These are phyloP conservation scores for Cardamine resedifolia DNA, from an alignment of 345 rosid genomes.

Conservation along the genomic window DNA sequence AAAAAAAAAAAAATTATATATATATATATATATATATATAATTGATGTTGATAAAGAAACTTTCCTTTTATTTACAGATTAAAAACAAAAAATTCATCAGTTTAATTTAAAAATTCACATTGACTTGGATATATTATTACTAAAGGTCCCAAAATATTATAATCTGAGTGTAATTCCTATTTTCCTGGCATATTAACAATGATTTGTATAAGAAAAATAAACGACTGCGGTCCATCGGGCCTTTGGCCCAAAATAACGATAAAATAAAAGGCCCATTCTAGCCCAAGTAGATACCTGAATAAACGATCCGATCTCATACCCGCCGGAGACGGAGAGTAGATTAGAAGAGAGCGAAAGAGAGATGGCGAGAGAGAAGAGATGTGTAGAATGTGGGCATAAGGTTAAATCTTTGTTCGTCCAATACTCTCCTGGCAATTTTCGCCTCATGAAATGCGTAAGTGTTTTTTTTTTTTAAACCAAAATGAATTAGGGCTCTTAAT, in stretches of 20 bases:
- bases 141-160: background rate
- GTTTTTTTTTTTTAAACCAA: background rate
- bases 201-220: background rate
- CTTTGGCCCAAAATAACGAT: background rate
- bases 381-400: constrained; percentile 62
- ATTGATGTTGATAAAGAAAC: background rate
- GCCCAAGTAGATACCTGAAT: background rate
- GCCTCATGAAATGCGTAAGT: constrained; percentile 77
- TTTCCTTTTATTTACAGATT: background rate
- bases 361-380: constrained; percentile 44
- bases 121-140: background rate
- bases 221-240: background rate
- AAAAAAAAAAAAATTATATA: no score
- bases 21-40: no score
- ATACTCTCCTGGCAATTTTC: constrained; percentile 71
- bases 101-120: background rate
- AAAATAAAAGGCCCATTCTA: background rate
- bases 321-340: background rate
- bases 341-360: background rate
- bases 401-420: constrained; percentile 61
- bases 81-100: background rate
- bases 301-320: background rate
- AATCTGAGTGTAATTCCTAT: background rate
- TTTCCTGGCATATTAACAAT: background rate
- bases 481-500: background rate